Base-by-base conservation (phyloP, 2,329 filamentous ascomycete species). In the Phaeophleospora eucalypticola region DNA sequence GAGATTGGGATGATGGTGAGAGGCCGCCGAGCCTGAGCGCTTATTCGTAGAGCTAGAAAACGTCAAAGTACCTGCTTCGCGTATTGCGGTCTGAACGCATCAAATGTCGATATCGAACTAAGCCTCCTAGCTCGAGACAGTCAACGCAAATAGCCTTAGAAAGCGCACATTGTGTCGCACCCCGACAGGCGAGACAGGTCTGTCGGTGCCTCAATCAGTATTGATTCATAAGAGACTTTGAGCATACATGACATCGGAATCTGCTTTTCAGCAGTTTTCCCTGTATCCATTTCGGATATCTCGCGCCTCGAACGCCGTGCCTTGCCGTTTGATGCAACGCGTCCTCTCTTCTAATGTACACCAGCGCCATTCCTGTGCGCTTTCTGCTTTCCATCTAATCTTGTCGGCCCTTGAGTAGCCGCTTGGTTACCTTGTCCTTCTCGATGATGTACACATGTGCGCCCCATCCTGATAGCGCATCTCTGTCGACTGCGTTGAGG, bases 361-460 rank as follows among this genome's bases (percentile, higher is more conserved):
- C 35, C 43, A 38, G 12, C 36, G 20, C 37, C 17, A n/a, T n/a
- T n/a, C 19, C 17, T 35, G 15, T 24, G 40, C 34, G 45, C 39
- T 38, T 29, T 3, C 12, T 43, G 17, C 15, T 15, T 17, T 20
- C 16, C 38, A 4, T 48, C 49, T 71, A 77, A 51, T 97, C 91
- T 76, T 97, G 91, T 77, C 90, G 83, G 67, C 90, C 90, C 83
- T 97, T 97, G 71, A 98, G 78, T 83, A 98, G 82, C 70, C 93
- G 81, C 85, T 97, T 96, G 65, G 93, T 97, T 55, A 98, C 88
- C 86, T 97, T 97, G 76, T 95, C 90, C 81, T 98, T 98, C 79
- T 97, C 93, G 70, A 98, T 95, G 66, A 98, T 95, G 76, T 97
- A 98, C 61, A 98, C 93, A 67, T 98, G 89, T 33, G 93, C 93